A percentile compares a stretch with the other conserved stretches of the same genome.
Evolutionary conservation across 192 early-diverging fungal genomes (phyloP).

Genomic region (Cladochytrium replicatum): DNA sequence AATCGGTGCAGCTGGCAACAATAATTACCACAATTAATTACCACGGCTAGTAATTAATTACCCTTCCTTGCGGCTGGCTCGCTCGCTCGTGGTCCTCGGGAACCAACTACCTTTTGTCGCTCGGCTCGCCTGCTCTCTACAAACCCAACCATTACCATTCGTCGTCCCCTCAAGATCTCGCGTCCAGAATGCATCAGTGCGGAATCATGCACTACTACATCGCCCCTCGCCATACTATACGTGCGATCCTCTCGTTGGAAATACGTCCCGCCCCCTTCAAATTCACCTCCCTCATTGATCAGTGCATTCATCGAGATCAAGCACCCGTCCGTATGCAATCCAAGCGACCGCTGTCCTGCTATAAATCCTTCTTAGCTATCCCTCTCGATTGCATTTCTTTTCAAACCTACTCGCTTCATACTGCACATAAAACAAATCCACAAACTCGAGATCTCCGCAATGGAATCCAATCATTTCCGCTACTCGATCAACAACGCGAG

Average conservation of each 20-base stretch:
- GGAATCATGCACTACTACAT: conserved; percentile 36
- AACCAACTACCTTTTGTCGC: too few relatives aligned
- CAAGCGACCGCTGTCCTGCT: conserved; percentile 26
- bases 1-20: too few relatives aligned
- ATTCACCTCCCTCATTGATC: conserved; percentile 30
- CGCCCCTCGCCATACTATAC: conserved; percentile 21
- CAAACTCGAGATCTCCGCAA: neutral
- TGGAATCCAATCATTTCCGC: neutral
- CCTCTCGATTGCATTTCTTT: too few relatives aligned
- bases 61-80: too few relatives aligned
- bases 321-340: conserved; percentile 43
- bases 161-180: conserved; percentile 25
- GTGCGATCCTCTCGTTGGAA: conserved; percentile 15
- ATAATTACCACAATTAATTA: too few relatives aligned
- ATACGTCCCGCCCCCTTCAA: conserved; percentile 44
- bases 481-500: neutral
- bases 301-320: conserved; percentile 42
- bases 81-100: too few relatives aligned
- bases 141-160: conserved; percentile 41
- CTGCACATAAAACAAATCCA: conserved; percentile 4
- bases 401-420: too few relatives aligned
- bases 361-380: too few relatives aligned
- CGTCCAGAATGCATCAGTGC: conserved; percentile 29
- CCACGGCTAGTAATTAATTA: too few relatives aligned
- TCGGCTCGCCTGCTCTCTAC: too few relatives aligned